Base-by-base conservation (phyloP, 495 filamentous ascomycete genomes). In the Lasiosphaeria miniovina region DNA sequence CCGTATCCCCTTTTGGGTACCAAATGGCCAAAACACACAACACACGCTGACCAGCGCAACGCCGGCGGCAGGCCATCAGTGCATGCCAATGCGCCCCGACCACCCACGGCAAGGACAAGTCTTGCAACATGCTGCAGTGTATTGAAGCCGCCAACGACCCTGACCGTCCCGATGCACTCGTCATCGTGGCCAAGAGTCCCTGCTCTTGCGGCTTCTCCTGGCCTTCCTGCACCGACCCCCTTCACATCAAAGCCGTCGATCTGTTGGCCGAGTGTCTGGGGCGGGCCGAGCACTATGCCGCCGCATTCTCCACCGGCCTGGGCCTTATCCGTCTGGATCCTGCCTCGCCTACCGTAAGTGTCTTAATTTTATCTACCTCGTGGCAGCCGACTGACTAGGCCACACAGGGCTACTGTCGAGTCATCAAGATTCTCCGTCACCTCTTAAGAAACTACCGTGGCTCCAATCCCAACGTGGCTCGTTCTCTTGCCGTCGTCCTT, bases 401-500 rank as follows among this genome's bases (percentile, higher is more conserved):
- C 5, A 7, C 15, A 40, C 32, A 68, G 66, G 69, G 69, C 15
- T 72, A 72, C 52, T 70, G 67, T 36, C 67, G 69, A 31, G 63
- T 58, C 24, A 68, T 59, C n/a, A 52, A 45, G 31, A 53, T 70
- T 51, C 36, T 70, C 14, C 68, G 58, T 10, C 33, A 52, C 33
- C 15, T 72, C 35, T 24, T 57, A n/a, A 65, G 45, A 43, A 33
- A 45, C 33, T 32, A 49, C 15, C 24, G 38, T 36, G n/a, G 31
- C 24, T 6, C 56, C 8, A 48, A 65, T 34, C 24, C 24, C 6
- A 31, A 36, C 33, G 41, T 48, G 1, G 57, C 33, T 9, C 49
- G 57, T n/a, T 46, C 56, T 3, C 41, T 64, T 31, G 41, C 34
- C 3, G 49, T 48, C 15, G 38, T 71, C 14, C n/a, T 67, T 34